Evolutionary conservation across 257 asterid species (phyloP), one percentile per base, ranked within the genome.

Genomic region (Eustoma russellianum): DNA sequence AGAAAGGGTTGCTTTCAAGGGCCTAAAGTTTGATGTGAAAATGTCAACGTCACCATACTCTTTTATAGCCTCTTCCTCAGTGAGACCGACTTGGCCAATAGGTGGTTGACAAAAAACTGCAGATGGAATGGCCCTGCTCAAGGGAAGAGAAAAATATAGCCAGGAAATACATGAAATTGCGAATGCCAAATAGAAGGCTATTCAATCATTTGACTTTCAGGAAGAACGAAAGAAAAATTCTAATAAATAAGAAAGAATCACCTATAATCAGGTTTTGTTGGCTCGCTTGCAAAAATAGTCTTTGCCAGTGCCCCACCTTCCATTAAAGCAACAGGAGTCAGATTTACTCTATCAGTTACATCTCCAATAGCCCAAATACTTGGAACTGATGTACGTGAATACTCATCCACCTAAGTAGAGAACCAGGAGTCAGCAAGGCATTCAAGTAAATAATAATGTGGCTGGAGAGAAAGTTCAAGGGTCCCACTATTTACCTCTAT

Each of bases 291-390:
- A 64, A 92, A 92, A 53, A 92, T 63, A 35, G 97, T 92, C 79
- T 79, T 88, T 55, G 98, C 94, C 79, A 92, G 41, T 65, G 98
- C 97, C 56, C 85, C 95, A 67, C 98, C 98, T 70, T 92, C 98
- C 97, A 92, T 92, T 67, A 92, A 74, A 73, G 98, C 98, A 64
- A 92, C 98, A 17, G 98, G 98, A 60, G 98, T 92, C 78, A 92
- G 74, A 79, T 92, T 92, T 60, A 88, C 77, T 75, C 98, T 87
- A 69, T 92, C 94, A 49, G 98, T 92, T 55, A 74, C 98, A 75
- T 92, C 98, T 70, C 98, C 98, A 53, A 92, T 97, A 5, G 94
- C 98, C 95, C 97, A 92, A 71, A 92, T 92, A 56, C 97, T 87
- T 53, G 97, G 94, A 69, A 92, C 85, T 55, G 97, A 88, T 54